Conservation (phyloP, 1,284 basidiomycete species). For the Ustilago tritici region DNA sequence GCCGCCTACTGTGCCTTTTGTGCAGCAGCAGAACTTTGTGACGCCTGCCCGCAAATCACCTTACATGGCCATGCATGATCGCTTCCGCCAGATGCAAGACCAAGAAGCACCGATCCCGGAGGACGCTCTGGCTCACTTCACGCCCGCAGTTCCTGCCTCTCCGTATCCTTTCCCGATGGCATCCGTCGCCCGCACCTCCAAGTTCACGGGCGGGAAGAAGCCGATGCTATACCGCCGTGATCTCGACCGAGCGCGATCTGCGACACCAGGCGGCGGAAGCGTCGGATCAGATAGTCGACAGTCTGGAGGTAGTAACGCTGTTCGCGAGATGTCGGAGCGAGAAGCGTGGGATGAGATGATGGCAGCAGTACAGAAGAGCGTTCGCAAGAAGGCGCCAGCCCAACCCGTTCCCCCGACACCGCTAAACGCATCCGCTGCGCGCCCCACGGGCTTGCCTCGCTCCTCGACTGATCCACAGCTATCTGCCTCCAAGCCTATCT, state of each 20-base stretch:
- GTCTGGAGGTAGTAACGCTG: slow-evolving; percentile 66
- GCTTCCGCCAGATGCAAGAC: slow-evolving; percentile 43
- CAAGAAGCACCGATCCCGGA: slow-evolving; percentile 44
- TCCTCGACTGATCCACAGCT: slow-evolving; percentile 49
- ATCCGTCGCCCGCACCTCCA: slow-evolving; percentile 28
- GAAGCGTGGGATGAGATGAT: slow-evolving; percentile 68
- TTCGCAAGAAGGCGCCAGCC: slow-evolving; percentile 54
- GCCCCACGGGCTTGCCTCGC: slow-evolving; percentile 26
- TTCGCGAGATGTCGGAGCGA: slow-evolving; percentile 65
- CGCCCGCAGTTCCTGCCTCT: slow-evolving; percentile 55
- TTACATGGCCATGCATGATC: slow-evolving; percentile 47
- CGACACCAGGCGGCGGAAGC: slow-evolving; percentile 47
- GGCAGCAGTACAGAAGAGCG: slow-evolving; percentile 65
- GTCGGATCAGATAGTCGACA: slow-evolving; percentile 66
- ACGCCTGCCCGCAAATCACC: slow-evolving; percentile 61
- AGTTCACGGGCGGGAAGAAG: slow-evolving; percentile 36
- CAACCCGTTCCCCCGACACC: slow-evolving; percentile 22
- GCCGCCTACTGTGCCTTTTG: slow-evolving; percentile 7
- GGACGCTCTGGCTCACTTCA: slow-evolving; percentile 25
- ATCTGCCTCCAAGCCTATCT: slow-evolving; percentile 34
- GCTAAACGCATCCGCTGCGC: slow-evolving; percentile 9
- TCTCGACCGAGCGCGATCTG: slow-evolving; percentile 55
- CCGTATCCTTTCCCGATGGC: slow-evolving; percentile 66
- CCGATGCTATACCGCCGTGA: slow-evolving; percentile 47
- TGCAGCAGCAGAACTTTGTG: slow-evolving; percentile 48